Percentiles rank a stretch among this genome's conserved stretches.
phyloP scores from a whole-genome alignment of 1,284 basidiomycete species.

The Ustilago shanxiensis region DNA sequence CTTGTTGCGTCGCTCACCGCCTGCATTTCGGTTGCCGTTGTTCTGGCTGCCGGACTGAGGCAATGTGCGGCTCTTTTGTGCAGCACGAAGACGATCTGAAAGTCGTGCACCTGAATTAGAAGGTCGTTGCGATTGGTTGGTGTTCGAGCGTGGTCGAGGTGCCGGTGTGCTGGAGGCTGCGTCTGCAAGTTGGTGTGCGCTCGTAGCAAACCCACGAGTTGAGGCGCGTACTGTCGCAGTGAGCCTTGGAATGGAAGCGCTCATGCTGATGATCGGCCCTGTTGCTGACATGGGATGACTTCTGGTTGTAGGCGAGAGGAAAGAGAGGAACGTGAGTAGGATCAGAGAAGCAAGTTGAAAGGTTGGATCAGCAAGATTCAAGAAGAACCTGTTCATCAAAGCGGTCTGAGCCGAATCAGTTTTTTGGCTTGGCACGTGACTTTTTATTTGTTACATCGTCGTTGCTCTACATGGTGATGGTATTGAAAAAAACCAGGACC shows the following conservation, averaged over 20 bases:
- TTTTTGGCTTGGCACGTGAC: neutral
- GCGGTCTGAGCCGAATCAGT: neutral
- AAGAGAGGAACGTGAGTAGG: neutral
- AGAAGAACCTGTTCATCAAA: constrained; percentile 4
- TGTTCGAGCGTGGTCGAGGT: constrained; percentile 28
- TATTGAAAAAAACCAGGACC: no score
- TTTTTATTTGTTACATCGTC: neutral
- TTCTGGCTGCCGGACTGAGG: constrained; percentile 1
- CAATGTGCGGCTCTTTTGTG: constrained; percentile 4
- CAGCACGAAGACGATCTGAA: constrained; percentile 27
- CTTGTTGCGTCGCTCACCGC: constrained; percentile 38
- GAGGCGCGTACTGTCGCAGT: constrained; percentile 7
- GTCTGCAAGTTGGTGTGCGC: constrained; percentile 15
- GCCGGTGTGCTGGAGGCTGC: constrained; percentile 10
- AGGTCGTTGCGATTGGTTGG: constrained; percentile 15
- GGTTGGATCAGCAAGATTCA: constrained; percentile 1
- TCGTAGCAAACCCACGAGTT: constrained; percentile 23
- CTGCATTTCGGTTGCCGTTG: constrained; percentile 15
- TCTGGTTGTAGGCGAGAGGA: neutral
- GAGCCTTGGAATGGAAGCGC: constrained; percentile 2
- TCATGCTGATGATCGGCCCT: neutral
- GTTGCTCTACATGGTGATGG: neutral
- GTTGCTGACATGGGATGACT: no score
- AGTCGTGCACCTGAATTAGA: constrained; percentile 5
- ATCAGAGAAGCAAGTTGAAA: neutral